A percentile compares a stretch with the other conserved stretches of the same genome.
phyloP scores from a whole-genome alignment of 441 rosid species.

The Mallotus repandus region DNA sequence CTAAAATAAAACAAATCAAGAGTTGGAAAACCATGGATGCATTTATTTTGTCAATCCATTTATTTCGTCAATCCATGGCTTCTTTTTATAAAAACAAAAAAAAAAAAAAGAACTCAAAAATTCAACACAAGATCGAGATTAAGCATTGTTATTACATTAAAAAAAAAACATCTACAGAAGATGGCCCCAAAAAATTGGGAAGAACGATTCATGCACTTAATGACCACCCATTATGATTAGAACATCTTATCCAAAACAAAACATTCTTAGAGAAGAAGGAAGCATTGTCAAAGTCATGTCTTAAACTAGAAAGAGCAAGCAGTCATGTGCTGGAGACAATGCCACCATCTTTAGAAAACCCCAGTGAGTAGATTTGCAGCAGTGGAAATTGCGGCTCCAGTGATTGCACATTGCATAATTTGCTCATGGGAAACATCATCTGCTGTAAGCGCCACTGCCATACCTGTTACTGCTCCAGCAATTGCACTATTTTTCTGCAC shows the following conservation, averaged over 20 bases:
- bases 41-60: no score
- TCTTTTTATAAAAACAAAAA: no score
- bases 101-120: no score
- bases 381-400: constrained; percentile 86
- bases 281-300: background rate
- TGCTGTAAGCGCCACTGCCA: constrained; percentile 64
- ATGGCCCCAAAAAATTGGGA: background rate
- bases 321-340: background rate
- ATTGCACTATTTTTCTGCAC: constrained; percentile 80
- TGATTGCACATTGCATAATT: constrained; percentile 80
- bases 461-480: constrained; percentile 89
- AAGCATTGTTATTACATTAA: background rate
- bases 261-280: no score
- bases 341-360: constrained; percentile 43
- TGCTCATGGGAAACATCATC: constrained; percentile 73
- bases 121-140: no score
- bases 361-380: constrained; percentile 84
- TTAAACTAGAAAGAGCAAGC: background rate
- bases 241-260: background rate
- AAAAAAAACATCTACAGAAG: background rate
- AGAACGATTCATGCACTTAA: no score
- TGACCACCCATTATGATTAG: background rate
- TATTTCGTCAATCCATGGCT: no score
- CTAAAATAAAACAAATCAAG: no score
- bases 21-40: no score